phyloP scores from a whole-genome alignment of 1,284 basidiomycete genomes.

The Leccinum pallidistipes region DNA sequence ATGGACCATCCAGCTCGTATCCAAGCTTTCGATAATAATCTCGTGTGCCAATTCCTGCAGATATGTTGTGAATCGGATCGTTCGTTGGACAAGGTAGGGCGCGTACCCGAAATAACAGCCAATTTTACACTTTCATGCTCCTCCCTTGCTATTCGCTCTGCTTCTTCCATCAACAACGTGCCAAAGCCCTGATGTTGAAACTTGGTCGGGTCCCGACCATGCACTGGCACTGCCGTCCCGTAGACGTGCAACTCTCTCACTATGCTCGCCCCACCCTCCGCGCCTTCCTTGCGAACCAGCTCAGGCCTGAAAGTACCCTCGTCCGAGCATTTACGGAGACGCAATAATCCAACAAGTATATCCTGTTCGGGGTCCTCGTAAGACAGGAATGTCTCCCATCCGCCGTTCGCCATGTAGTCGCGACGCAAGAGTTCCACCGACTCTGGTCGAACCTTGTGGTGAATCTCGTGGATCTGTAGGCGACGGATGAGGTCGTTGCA shows the following conservation, averaged over 20 bases:
- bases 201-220: constrained; percentile 96
- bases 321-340: constrained; percentile 92
- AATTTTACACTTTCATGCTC: constrained; percentile 95
- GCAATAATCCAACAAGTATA: constrained; percentile 92
- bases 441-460: constrained; percentile 95
- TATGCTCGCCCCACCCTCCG: constrained; percentile 86
- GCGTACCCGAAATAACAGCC: constrained; percentile 90
- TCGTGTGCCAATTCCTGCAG: constrained; percentile 83
- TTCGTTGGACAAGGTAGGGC: background rate
- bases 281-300: constrained; percentile 67
- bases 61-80: constrained; percentile 2
- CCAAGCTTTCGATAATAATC: constrained; percentile 94
- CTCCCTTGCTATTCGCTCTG: constrained; percentile 96
- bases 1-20: constrained; percentile 94
- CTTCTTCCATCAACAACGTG: constrained; percentile 98
- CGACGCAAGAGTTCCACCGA: constrained; percentile 96
- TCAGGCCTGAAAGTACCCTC: constrained; percentile 97
- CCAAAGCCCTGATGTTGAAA: constrained; percentile 98
- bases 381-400: constrained; percentile 99
- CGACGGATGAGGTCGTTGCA: constrained; percentile 2
- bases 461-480: constrained; percentile 92
- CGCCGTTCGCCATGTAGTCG: constrained; percentile 96
- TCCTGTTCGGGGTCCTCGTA: constrained; percentile 98
- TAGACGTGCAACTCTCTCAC: constrained; percentile 99
- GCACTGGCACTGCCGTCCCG: constrained; percentile 96